A percentile compares a stretch with the other conserved stretches of the same genome.
Conservation (phyloP, 306 rosid genomes). For the Rubus parviflorus region DNA sequence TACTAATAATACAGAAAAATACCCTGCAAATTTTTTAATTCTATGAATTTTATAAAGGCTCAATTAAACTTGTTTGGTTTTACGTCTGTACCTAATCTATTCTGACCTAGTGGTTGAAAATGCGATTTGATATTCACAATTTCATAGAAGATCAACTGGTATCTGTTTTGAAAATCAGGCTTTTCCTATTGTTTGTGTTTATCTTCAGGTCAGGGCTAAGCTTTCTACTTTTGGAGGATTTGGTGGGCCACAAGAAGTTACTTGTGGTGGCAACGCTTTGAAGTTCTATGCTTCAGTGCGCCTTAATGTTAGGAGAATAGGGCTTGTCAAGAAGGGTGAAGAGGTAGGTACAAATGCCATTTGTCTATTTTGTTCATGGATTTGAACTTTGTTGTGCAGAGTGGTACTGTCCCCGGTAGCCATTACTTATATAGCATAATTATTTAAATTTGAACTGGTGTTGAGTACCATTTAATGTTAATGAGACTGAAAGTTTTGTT, state of each 20-base stretch:
- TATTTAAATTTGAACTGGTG: neutral
- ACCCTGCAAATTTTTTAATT: neutral
- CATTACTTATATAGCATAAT: neutral
- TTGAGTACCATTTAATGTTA: neutral
- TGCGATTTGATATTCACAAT: neutral
- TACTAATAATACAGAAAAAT: neutral
- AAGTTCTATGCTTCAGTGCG: slow-evolving; percentile 94
- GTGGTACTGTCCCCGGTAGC: neutral
- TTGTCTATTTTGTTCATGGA: neutral
- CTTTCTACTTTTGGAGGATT: slow-evolving; percentile 87
- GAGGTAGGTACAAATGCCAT: slow-evolving; percentile 64
- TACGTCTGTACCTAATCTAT: neutral
- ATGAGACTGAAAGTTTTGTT: neutral
- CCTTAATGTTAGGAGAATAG: slow-evolving; percentile 67
- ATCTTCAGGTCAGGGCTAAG: slow-evolving; percentile 75
- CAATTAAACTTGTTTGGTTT: neutral
- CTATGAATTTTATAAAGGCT: neutral
- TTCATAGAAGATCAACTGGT: neutral
- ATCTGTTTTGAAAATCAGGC: neutral
- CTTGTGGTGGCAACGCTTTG: slow-evolving; percentile 93
- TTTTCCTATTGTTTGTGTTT: slow-evolving; percentile 6
- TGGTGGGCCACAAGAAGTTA: slow-evolving; percentile 81
- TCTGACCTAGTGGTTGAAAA: neutral
- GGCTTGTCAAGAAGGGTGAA: slow-evolving; percentile 78
- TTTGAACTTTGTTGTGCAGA: neutral